Percentiles rank a stretch among this genome's conserved stretches.
These are phyloP conservation scores for Penicillium aurantiogriseum DNA, from an alignment of 2,329 filamentous ascomycete genomes.

Conservation along the genomic window DNA sequence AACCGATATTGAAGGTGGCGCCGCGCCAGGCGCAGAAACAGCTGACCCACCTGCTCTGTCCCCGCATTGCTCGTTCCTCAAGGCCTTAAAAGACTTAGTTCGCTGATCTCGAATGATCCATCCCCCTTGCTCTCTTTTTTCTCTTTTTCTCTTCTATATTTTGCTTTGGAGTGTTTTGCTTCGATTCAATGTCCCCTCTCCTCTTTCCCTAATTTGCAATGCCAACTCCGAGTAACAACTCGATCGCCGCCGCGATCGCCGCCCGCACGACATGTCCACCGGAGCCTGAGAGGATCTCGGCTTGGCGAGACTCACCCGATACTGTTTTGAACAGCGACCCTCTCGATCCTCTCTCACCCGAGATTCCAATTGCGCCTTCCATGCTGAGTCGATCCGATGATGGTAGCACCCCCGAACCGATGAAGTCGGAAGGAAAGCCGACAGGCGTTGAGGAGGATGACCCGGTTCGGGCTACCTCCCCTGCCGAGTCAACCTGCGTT, in stretches of 20 bases:
- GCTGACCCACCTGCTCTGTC: constrained; percentile 12
- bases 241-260: constrained; percentile 46
- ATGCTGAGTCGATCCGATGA: constrained; percentile 30
- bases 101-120: constrained; percentile 17
- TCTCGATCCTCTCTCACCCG: constrained; percentile 28
- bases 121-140: constrained; percentile 20
- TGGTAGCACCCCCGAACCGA: constrained; percentile 25
- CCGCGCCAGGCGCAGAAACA: constrained; percentile 13
- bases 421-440: constrained; percentile 31
- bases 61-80: constrained; percentile 32
- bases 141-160: neutral
- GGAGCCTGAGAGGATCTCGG: constrained; percentile 39
- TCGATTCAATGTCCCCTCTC: constrained; percentile 37
- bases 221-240: constrained; percentile 50
- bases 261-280: constrained; percentile 50
- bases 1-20: constrained; percentile 9
- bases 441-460: constrained; percentile 33
- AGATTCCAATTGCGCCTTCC: constrained; percentile 25
- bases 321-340: constrained; percentile 24
- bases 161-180: constrained; percentile 14
- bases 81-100: constrained; percentile 11
- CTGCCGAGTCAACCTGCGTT: constrained; percentile 34
- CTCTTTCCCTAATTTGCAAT: constrained; percentile 42
- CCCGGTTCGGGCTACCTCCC: constrained; percentile 34
- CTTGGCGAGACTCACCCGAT: constrained; percentile 36